Conservation (phyloP, 2,329 filamentous ascomycete genomes). For the Coniochaeta hoffmannii region DNA sequence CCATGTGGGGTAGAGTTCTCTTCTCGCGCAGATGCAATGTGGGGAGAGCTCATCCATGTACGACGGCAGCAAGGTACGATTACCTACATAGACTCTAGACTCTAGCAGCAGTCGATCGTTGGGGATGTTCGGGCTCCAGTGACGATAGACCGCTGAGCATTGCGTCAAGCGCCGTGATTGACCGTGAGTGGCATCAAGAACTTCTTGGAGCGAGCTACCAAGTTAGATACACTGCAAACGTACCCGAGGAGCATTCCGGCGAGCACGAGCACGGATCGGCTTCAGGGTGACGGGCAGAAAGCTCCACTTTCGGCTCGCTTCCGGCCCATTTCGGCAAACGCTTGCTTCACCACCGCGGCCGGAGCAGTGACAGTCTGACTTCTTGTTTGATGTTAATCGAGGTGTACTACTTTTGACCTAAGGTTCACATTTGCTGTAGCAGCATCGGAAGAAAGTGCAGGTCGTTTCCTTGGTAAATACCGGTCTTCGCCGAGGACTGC, state of each 20-base stretch:
- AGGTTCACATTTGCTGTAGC: background rate
- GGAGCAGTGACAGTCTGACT: background rate
- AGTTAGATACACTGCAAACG: background rate
- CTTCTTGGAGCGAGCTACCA: no score
- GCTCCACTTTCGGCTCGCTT: background rate
- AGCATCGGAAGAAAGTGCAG: background rate
- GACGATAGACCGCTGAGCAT: background rate
- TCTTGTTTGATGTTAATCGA: no score
- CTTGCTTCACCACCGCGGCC: background rate
- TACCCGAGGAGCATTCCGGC: background rate
- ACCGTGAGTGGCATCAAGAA: background rate
- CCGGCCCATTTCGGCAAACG: background rate
- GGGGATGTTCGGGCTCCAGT: background rate
- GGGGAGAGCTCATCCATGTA: no score
- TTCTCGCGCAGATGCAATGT: no score
- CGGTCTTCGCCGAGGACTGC: background rate
- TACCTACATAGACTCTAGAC: no score
- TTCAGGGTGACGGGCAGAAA: background rate
- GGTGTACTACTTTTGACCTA: background rate
- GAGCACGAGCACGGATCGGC: background rate
- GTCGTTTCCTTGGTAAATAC: background rate
- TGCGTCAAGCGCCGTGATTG: background rate
- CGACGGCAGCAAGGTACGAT: no score
- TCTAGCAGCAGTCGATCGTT: background rate
- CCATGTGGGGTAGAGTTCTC: no score